phyloP scores from a whole-genome alignment of 2,329 filamentous ascomycete species.

The Botryotinia convoluta region DNA sequence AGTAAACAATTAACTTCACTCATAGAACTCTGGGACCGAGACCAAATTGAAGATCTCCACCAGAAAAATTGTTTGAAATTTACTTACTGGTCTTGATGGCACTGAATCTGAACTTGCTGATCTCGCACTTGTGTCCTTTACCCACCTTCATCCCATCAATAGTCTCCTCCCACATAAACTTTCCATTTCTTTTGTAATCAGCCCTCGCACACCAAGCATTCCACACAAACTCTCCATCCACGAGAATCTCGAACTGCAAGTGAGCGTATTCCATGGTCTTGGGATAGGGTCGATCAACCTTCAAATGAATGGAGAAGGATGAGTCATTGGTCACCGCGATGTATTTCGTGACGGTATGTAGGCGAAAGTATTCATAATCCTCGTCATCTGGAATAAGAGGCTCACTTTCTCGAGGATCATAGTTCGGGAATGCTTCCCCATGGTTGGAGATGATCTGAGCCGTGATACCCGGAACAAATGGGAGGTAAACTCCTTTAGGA shows the following conservation, averaged over 20 bases:
- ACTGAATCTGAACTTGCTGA: slow-evolving; percentile 22
- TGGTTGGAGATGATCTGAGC: too few species aligned
- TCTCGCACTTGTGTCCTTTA: slow-evolving; percentile 12
- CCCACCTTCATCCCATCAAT: slow-evolving; percentile 21
- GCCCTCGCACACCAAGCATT: slow-evolving; percentile 14
- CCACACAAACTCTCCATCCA: slow-evolving; percentile 23
- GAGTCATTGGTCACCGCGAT: neutral
- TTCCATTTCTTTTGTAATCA: slow-evolving; percentile 15
- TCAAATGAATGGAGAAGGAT: slow-evolving; percentile 5
- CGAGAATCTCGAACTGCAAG: slow-evolving; percentile 18
- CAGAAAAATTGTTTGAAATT: too few species aligned
- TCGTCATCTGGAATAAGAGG: neutral
- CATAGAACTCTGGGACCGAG: too few species aligned
- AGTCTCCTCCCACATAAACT: slow-evolving; percentile 16
- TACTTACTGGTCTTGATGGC: slow-evolving; percentile 6
- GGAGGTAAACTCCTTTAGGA: too few species aligned
- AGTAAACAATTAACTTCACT: too few species aligned
- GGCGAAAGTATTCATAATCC: neutral
- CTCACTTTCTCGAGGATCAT: neutral
- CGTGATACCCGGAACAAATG: too few species aligned
- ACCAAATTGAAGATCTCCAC: too few species aligned
- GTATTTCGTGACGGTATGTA: neutral
- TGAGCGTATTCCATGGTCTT: slow-evolving; percentile 16
- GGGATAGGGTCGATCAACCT: slow-evolving; percentile 1
- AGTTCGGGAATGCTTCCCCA: neutral